Evolutionary conservation across 1,139 yeast species (phyloP), one percentile per base, ranked within the genome.

Genomic region (Taphrina sp.): DNA sequence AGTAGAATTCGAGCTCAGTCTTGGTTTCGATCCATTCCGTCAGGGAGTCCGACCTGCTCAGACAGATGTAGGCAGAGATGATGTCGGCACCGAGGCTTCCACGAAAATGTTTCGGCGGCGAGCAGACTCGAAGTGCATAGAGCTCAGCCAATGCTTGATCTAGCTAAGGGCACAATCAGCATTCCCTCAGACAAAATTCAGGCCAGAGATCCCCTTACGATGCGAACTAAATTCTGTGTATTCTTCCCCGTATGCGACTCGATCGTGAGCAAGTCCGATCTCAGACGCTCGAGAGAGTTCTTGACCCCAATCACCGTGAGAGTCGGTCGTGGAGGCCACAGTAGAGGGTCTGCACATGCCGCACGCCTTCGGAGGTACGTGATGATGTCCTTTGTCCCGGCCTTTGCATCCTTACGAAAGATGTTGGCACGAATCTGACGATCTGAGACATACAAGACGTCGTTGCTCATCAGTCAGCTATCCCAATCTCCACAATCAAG

Each of bases 301-400:
- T 49, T 49, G 41, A 49, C 46, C 8, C 54, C 54, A n/a, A 49
- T 35, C 16, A 49, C 20, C 12, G 54, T 39, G 5, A 42, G 41
- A 10, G 17, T 24, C 5, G 54, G 54, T 14, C 54, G 37, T 19
- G 45, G 39, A 5, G 54, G 46, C 54, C 54, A 49, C 17, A 49
- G 14, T 3, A 38, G 33, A 8, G 54, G 46, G 24, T 49, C 54
- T 14, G 22, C 16, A 12, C 38, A 34, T 3, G 36, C 22, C 46
- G 28, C 16, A 8, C 54, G 46, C 14, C 29, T 26, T 24, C 46
- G 45, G 33, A 49, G 22, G 39, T 49, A 49, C 16, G 5, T 14
- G 24, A 49, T 38, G 34, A 49, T 34, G 17, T 49, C 54, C 5
- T 34, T 16, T 7, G 39, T 31, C 3, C 54, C 54, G 5, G 44